phyloP scores from a whole-genome alignment of 2,329 filamentous ascomycete genomes.

The Penicillium concentricum region DNA sequence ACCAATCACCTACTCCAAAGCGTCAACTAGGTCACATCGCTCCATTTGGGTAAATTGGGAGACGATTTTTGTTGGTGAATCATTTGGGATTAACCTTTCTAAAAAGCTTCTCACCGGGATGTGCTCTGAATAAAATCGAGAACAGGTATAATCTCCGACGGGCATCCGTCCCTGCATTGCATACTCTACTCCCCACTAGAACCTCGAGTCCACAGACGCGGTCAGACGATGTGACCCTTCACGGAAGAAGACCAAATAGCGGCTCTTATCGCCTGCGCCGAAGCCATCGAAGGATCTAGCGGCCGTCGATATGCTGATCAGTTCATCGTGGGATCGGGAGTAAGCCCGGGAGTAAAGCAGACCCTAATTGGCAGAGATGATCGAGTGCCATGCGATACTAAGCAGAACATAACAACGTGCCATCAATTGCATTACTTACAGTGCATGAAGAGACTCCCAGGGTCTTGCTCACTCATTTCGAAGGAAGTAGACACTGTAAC shows the following conservation, averaged over 20 bases:
- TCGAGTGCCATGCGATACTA: background rate
- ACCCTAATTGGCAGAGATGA: background rate
- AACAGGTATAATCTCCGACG: conserved; percentile 6
- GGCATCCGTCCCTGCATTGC: conserved; percentile 3
- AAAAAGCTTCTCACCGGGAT: background rate
- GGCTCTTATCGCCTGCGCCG: conserved; percentile 2
- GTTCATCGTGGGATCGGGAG: conserved; percentile 7
- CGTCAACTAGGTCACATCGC: conserved; percentile 21
- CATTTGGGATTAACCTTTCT: background rate
- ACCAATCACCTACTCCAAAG: conserved; percentile 16
- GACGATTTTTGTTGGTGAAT: background rate
- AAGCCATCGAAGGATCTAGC: conserved; percentile 3
- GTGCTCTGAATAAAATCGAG: background rate
- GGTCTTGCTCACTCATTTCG: background rate
- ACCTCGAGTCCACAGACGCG: background rate
- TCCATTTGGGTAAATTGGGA: background rate
- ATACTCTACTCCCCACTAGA: background rate
- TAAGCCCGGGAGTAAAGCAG: background rate
- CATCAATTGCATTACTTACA: background rate
- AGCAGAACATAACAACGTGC: background rate
- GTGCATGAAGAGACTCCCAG: background rate
- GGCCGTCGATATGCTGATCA: background rate
- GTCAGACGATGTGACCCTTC: conserved; percentile 17
- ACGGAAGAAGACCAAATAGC: background rate
- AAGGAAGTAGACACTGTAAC: background rate